Evolutionary conservation across 2,329 filamentous ascomycete species (phyloP), one percentile per base, ranked within the genome.

Genomic region (Hawksworthiomyces lignivorus): DNA sequence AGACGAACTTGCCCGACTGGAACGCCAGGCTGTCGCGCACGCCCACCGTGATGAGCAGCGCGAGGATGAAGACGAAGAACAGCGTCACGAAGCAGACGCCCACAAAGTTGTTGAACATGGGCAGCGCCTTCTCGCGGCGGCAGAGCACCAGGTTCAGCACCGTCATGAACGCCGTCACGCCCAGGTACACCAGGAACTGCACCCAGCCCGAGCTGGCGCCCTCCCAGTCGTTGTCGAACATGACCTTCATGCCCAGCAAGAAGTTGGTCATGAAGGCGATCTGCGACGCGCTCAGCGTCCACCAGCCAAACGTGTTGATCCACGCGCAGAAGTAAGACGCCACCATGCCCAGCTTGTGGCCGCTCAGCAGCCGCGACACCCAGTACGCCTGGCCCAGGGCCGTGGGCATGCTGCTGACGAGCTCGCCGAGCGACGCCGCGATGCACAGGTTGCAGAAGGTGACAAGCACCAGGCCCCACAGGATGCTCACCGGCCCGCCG

Each of bases 401-500:
- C 0, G 74, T 78, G 4, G 75, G 75, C 73, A 78, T 77, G 48
- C 66, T 69, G 48, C 71, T 76, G 52, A 66, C 68, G 33, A 77
- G 60, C 55, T 78, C 74, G 35, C 72, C 74, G 30, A 77, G 60
- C 4, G 72, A 76, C 3, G 74, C 66, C 22, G 83, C 82, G 24
- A 87, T 80, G 58, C 80, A 84, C 51, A 84, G 60, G 52, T 84
- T 82, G 58, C 86, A 82, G 44, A 73, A 49, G n/a, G 78, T 83
- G 27, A 86, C 79, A 31, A 65, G 63, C 24, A 84, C 62, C 79
- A 82, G 85, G 31, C 80, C 82, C 81, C 81, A 85, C 56, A 87
- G 80, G 54, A 86, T 77, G 55, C 77, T 75, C 46, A 77, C 74
- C 7, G 81, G 77, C 2, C 82, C 82, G 46, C 82, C 82, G 48